These are phyloP conservation scores for Bifiguratus adelaidae DNA, from an alignment of 192 early-diverging fungal species.

Conservation along the genomic window DNA sequence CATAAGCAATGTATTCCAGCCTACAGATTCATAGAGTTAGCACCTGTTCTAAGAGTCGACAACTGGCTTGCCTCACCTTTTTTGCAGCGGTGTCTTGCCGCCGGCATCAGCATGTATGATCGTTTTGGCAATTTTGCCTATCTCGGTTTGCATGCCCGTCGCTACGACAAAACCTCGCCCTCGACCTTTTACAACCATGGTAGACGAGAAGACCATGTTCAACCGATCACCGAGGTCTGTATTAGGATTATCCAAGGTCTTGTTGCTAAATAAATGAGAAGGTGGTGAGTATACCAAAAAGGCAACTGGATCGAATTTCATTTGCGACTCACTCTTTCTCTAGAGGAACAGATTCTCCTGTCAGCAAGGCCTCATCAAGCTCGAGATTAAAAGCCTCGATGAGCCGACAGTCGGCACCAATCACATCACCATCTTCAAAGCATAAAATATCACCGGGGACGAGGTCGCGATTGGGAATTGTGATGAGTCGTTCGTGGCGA, in stretches of 20 bases:
- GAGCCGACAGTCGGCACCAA: constrained; percentile 87
- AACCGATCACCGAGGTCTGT: constrained; percentile 90
- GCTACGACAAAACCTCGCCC: constrained; percentile 89
- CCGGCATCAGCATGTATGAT: neutral
- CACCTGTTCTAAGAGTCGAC: no score
- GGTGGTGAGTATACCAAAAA: no score
- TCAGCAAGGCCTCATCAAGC: constrained; percentile 73
- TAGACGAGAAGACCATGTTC: constrained; percentile 96
- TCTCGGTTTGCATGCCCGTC: constrained; percentile 81
- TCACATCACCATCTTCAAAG: constrained; percentile 88
- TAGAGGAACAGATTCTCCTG: constrained; percentile 68
- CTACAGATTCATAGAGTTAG: no score
- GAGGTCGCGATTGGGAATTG: constrained; percentile 65
- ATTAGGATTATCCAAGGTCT: no score
- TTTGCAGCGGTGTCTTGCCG: neutral
- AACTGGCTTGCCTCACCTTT: no score
- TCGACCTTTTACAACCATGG: constrained; percentile 80
- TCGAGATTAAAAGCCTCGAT: constrained; percentile 59
- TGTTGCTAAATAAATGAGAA: no score
- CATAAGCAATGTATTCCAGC: no score
- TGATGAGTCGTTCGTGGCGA: constrained; percentile 64
- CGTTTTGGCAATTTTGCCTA: constrained; percentile 94
- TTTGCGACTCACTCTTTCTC: constrained; percentile 59
- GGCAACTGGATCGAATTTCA: constrained; percentile 43
- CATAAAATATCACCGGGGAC: constrained; percentile 90